phyloP scores from a whole-genome alignment of 2,329 filamentous ascomycete genomes.

The Diaporthe vexans region DNA sequence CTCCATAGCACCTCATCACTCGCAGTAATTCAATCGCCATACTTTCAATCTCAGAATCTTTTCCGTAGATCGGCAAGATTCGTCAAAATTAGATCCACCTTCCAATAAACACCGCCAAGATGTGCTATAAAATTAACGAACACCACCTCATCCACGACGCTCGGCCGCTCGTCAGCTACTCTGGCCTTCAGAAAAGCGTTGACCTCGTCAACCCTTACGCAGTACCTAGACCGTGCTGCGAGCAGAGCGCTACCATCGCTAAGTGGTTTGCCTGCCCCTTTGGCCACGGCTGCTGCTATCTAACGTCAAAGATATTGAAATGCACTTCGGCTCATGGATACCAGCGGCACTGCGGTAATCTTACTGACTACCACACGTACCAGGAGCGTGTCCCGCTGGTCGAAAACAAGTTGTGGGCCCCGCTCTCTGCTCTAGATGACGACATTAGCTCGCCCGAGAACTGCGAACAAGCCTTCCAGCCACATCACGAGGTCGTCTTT shows the following conservation, averaged over 20 bases:
- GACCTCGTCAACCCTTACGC: slow-evolving; percentile 7
- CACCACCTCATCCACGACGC: not conserved
- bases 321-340: not conserved
- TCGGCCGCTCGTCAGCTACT: not conserved
- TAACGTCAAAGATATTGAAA: not conserved
- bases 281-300: slow-evolving; percentile 1
- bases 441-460: not conserved
- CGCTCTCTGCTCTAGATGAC: not conserved
- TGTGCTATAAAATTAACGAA: slow-evolving; percentile 12
- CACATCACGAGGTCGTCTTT: not conserved
- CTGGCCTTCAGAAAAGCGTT: not conserved
- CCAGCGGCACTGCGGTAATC: not conserved
- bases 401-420: not conserved
- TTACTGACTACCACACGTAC: not conserved
- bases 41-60: not conserved
- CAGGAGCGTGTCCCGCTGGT: not conserved
- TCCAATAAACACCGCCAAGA: not conserved
- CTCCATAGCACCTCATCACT: not conserved
- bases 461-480: not conserved
- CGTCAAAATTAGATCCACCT: not conserved
- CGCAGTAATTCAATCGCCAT: not conserved
- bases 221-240: not conserved
- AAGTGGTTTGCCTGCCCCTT: not conserved
- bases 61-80: slow-evolving; percentile 4
- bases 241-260: not conserved